A percentile compares a stretch with the other conserved stretches of the same genome.
Evolutionary conservation across 345 rosid species (phyloP).

Genomic region (Eucalyptus polybractea): DNA sequence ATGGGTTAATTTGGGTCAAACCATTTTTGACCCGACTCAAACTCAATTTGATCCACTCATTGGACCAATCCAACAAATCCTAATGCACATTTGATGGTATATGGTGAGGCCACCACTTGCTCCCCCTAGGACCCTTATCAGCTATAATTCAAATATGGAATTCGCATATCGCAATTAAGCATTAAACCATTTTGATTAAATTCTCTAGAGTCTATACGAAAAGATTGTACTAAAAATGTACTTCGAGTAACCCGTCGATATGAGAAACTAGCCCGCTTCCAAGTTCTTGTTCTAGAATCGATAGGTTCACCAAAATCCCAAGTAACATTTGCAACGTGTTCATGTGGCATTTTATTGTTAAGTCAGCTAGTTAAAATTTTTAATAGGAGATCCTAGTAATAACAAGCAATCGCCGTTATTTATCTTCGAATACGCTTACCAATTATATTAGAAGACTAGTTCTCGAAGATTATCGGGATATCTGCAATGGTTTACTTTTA

Average conservation of each 20-base stretch:
- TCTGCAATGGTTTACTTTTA: neutral
- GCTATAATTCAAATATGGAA: neutral
- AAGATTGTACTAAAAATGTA: neutral
- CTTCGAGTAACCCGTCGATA: neutral
- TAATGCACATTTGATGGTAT: neutral
- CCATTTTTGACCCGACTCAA: too few relatives aligned
- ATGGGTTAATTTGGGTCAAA: neutral
- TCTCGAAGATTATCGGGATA: neutral
- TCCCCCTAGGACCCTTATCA: too few relatives aligned
- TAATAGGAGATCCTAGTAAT: neutral
- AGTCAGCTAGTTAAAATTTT: neutral
- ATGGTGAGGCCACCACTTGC: neutral
- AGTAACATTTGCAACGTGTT: neutral
- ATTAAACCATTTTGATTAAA: neutral
- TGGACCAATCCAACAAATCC: too few relatives aligned
- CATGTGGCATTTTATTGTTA: neutral
- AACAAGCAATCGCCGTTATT: neutral
- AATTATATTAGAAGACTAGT: neutral
- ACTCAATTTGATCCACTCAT: too few relatives aligned
- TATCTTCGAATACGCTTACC: neutral
- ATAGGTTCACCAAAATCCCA: neutral
- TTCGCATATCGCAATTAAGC: neutral
- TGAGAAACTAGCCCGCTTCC: neutral
- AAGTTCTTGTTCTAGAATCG: neutral
- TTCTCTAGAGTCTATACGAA: neutral